phyloP scores from a whole-genome alignment of 1,284 basidiomycete genomes.

The Coriolopsis trogii region DNA sequence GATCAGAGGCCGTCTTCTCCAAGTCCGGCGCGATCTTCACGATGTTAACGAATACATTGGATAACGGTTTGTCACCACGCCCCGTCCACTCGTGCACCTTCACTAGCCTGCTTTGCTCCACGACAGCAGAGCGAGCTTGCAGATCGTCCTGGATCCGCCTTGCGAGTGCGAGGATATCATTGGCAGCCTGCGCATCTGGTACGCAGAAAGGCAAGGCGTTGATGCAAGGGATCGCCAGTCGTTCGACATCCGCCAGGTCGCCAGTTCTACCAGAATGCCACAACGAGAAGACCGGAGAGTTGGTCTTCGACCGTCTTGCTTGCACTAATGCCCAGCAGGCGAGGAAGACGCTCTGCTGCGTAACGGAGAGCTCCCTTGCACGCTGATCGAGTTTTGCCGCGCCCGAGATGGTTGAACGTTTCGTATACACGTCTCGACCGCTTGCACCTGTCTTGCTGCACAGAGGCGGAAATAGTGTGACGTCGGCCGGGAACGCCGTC shows the following conservation, averaged over 20 bases:
- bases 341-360: conserved; percentile 45
- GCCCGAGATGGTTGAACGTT: conserved; percentile 25
- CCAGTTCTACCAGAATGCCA: conserved; percentile 51
- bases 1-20: conserved; percentile 2
- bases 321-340: conserved; percentile 50
- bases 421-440: conserved; percentile 26
- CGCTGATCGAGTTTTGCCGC: conserved; percentile 29
- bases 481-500: conserved; percentile 36
- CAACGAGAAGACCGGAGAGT: conserved; percentile 44
- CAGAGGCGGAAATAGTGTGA: conserved; percentile 38
- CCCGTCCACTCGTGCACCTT: conserved; percentile 42
- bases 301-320: conserved; percentile 34
- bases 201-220: conserved; percentile 50
- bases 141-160: conserved; percentile 41
- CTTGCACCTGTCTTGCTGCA: conserved; percentile 1
- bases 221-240: conserved; percentile 47
- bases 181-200: conserved; percentile 18
- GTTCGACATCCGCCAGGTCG: conserved; percentile 36
- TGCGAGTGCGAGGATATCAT: conserved; percentile 33
- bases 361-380: conserved; percentile 36
- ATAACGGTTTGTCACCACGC: conserved; percentile 37
- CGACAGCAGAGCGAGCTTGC: conserved; percentile 39
- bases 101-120: conserved; percentile 46
- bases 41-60: conserved; percentile 52
- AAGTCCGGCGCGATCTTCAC: conserved; percentile 37